These are phyloP conservation scores for Eucalyptus dawsonii DNA, from an alignment of 345 rosid genomes.

Conservation along the genomic window DNA sequence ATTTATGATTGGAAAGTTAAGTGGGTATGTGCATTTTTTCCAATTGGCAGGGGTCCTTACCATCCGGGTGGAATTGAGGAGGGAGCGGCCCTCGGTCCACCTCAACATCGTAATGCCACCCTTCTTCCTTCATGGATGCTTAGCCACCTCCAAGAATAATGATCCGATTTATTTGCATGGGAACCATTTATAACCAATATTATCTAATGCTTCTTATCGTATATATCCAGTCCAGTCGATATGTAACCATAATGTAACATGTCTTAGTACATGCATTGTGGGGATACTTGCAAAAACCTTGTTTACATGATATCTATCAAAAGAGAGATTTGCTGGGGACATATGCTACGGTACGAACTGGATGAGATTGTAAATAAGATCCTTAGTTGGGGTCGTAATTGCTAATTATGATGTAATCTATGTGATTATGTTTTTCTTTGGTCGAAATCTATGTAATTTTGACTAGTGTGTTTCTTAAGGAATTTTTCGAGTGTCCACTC, in stretches of 20 bases:
- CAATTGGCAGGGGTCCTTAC: not conserved
- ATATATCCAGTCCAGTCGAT: not conserved
- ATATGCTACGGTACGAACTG: not conserved
- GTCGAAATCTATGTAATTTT: not conserved
- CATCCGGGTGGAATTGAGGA: conserved; percentile 3
- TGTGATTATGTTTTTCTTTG: not conserved
- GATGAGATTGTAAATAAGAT: not conserved
- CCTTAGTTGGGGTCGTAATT: not conserved
- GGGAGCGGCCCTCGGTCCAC: conserved; percentile 4
- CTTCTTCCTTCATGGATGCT: conserved; percentile 56
- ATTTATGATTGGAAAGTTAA: not conserved
- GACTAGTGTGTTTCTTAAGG: not conserved
- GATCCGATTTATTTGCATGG: not conserved
- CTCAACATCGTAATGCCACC: not conserved
- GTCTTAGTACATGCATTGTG: not conserved
- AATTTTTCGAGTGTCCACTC: not conserved
- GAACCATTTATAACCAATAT: not conserved
- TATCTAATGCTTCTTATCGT: not conserved
- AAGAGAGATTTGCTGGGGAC: not conserved
- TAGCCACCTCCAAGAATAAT: conserved; percentile 3
- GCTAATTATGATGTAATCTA: not conserved
- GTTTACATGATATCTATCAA: not conserved
- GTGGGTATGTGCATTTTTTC: not conserved
- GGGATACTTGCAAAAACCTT: not conserved
- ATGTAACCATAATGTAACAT: not conserved